Evolutionary conservation across 495 filamentous ascomycete genomes (phyloP).

Genomic region (Neurospora hispaniola): DNA sequence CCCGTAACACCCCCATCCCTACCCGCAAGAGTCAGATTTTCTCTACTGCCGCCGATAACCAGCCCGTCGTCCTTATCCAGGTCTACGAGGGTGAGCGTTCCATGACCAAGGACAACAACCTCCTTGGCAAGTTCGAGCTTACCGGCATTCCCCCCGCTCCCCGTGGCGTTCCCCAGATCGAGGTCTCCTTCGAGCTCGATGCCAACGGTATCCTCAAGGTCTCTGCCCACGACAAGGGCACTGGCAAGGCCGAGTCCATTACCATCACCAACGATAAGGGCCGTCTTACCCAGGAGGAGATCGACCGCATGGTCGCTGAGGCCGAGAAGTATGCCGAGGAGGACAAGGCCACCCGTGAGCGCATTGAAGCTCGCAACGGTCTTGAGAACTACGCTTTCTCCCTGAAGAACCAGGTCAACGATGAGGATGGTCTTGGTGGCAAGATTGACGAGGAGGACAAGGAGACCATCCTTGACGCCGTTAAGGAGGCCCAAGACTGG

Average conservation of each 20-base stretch:
- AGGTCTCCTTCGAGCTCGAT: slow-evolving; percentile 94
- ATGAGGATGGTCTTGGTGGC: slow-evolving; percentile 92
- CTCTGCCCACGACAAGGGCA: slow-evolving; percentile 90
- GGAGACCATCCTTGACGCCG: slow-evolving; percentile 88
- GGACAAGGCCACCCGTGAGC: slow-evolving; percentile 92
- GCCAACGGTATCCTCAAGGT: slow-evolving; percentile 98
- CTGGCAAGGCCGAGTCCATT: slow-evolving; percentile 91
- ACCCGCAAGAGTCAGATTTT: slow-evolving; percentile 97
- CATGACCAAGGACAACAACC: slow-evolving; percentile 94
- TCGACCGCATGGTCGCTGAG: slow-evolving; percentile 95
- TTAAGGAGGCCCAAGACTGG: slow-evolving; percentile 97
- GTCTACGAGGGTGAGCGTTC: slow-evolving; percentile 94
- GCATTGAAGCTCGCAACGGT: slow-evolving; percentile 89
- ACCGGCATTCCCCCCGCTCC: slow-evolving; percentile 90
- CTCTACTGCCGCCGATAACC: slow-evolving; percentile 96
- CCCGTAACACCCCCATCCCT: slow-evolving; percentile 89
- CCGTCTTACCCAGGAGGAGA: slow-evolving; percentile 89
- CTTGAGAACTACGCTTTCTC: slow-evolving; percentile 95
- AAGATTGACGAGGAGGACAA: slow-evolving; percentile 99
- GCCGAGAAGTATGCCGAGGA: slow-evolving; percentile 98
- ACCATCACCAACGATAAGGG: slow-evolving; percentile 99
- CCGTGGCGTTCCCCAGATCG: slow-evolving; percentile 93
- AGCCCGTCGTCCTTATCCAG: slow-evolving; percentile 94
- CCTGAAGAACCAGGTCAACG: slow-evolving; percentile 98
- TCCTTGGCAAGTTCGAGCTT: slow-evolving; percentile 95